Evolutionary conservation across 371 early-diverging fungal species (phyloP).

Genomic region (Gilbertella persicaria): DNA sequence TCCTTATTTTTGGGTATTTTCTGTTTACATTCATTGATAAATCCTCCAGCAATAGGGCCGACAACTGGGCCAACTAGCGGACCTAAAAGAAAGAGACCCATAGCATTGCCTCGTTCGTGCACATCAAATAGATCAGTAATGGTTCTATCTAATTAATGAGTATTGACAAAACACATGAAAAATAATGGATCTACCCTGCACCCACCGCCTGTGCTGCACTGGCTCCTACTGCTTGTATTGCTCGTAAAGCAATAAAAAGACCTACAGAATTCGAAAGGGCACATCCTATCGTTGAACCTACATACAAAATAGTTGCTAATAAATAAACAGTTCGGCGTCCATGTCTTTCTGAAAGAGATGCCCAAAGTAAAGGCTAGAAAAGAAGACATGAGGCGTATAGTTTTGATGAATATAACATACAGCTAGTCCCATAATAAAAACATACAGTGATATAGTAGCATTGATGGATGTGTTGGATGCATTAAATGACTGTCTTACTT

Average conservation of each 20-base stretch:
- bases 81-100: slow-evolving; percentile 63
- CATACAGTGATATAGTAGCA: slow-evolving; percentile 47
- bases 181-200: slow-evolving; percentile 55
- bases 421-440: slow-evolving; percentile 43
- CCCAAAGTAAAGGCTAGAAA: slow-evolving; percentile 66
- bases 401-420: slow-evolving; percentile 15
- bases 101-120: slow-evolving; percentile 54
- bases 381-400: neutral
- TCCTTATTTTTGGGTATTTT: too few species aligned
- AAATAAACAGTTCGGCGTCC: slow-evolving; percentile 69
- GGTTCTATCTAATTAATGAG: slow-evolving; percentile 23
- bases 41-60: slow-evolving; percentile 47
- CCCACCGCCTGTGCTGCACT: slow-evolving; percentile 75
- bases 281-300: slow-evolving; percentile 64
- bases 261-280: slow-evolving; percentile 57
- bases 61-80: slow-evolving; percentile 60
- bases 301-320: slow-evolving; percentile 57
- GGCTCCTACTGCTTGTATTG: slow-evolving; percentile 71
- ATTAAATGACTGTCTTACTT: slow-evolving; percentile 34
- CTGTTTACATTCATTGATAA: slow-evolving; percentile 47
- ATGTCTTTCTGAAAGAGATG: slow-evolving; percentile 65
- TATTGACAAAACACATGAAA: neutral
- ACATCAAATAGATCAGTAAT: slow-evolving; percentile 32
- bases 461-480: slow-evolving; percentile 39
- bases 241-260: slow-evolving; percentile 60